These are phyloP conservation scores for Brassica cretica DNA, from an alignment of 345 rosid genomes.

Conservation along the genomic window DNA sequence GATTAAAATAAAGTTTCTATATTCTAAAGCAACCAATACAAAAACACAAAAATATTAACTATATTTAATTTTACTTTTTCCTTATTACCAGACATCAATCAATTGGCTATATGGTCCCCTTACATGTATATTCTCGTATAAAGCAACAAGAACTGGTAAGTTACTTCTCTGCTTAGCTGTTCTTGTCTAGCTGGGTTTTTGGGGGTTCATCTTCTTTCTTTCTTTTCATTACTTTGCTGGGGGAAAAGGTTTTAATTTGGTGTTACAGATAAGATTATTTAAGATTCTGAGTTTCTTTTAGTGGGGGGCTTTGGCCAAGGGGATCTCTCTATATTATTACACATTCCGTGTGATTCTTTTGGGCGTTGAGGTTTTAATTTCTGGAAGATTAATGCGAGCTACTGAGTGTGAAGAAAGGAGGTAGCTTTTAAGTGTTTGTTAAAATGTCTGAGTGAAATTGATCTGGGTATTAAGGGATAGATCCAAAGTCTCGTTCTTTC, in stretches of 20 bases:
- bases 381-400: slow-evolving; percentile 4
- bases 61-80: neutral
- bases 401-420: slow-evolving; percentile 13
- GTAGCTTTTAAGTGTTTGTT: slow-evolving; percentile 32
- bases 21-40: slow-evolving; percentile 34
- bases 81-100: slow-evolving; percentile 9
- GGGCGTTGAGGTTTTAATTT: slow-evolving; percentile 13
- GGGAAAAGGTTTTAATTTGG: slow-evolving; percentile 26
- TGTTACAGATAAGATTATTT: slow-evolving; percentile 30
- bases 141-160: slow-evolving; percentile 17
- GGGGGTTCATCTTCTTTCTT: slow-evolving; percentile 15
- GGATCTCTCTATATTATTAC: neutral
- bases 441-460: slow-evolving; percentile 32
- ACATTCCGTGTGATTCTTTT: neutral
- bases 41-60: neutral
- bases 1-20: slow-evolving; percentile 20
- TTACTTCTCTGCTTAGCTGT: slow-evolving; percentile 40
- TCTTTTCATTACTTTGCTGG: slow-evolving; percentile 4
- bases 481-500: slow-evolving; percentile 22
- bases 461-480: slow-evolving; percentile 13
- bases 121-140: slow-evolving; percentile 34
- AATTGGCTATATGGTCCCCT: slow-evolving; percentile 27
- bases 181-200: slow-evolving; percentile 36
- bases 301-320: slow-evolving; percentile 1
- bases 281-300: slow-evolving; percentile 20